These are phyloP conservation scores for Pseudogymnoascus sp. DNA, from an alignment of 2,329 filamentous ascomycete genomes.

Conservation along the genomic window DNA sequence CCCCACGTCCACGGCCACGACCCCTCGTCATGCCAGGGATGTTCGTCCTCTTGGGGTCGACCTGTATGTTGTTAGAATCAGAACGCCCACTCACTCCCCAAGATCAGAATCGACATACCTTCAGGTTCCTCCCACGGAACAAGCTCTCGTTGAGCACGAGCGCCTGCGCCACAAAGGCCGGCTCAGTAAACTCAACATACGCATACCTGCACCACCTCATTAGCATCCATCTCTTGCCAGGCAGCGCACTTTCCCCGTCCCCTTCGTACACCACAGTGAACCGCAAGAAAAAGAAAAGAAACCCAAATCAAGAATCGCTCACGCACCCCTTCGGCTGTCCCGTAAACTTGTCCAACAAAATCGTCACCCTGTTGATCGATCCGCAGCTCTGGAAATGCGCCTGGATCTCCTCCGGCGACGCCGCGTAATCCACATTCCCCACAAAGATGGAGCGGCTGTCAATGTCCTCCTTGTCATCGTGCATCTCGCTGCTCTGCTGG, in stretches of 20 bases:
- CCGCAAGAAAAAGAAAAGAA: slow-evolving; percentile 8
- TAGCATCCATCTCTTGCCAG: slow-evolving; percentile 50
- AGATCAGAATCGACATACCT: slow-evolving; percentile 48
- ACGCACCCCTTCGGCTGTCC: slow-evolving; percentile 97
- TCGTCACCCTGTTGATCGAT: slow-evolving; percentile 95
- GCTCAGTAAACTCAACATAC: slow-evolving; percentile 97
- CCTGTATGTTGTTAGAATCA: slow-evolving; percentile 37
- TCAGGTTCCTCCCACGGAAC: slow-evolving; percentile 90
- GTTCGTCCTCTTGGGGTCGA: slow-evolving; percentile 90
- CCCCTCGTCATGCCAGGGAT: slow-evolving; percentile 88
- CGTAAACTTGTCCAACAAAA: slow-evolving; percentile 94
- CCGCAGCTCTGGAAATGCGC: slow-evolving; percentile 96
- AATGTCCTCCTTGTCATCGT: slow-evolving; percentile 91
- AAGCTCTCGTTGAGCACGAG: slow-evolving; percentile 93
- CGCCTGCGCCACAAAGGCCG: slow-evolving; percentile 83
- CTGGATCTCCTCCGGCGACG: slow-evolving; percentile 95
- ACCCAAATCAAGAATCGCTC: slow-evolving; percentile 20
- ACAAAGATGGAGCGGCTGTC: slow-evolving; percentile 96
- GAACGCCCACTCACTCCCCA: neutral
- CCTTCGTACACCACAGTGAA: neutral
- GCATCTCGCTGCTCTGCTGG: slow-evolving; percentile 71
- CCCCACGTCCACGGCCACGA: slow-evolving; percentile 49
- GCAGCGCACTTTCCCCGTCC: slow-evolving; percentile 36
- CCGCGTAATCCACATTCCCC: slow-evolving; percentile 96
- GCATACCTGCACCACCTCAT: slow-evolving; percentile 62